Percentiles rank a stretch among this genome's conserved stretches.
Conservation (phyloP, 768 basidiomycete species). For the Amanita phalloides region DNA sequence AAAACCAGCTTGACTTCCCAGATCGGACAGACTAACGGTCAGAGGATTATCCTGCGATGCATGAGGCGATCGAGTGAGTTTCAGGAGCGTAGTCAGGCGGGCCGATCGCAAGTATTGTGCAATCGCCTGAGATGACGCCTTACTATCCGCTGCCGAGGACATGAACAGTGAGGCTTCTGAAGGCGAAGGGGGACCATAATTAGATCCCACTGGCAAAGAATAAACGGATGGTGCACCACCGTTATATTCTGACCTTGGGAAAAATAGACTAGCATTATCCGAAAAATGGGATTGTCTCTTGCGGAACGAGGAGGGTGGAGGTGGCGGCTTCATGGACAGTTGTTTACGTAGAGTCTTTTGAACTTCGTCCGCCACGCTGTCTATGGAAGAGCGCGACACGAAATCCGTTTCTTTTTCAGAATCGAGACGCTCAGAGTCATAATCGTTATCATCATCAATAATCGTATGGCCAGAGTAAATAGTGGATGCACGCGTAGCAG, state of each 20-base stretch:
- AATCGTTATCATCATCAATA: constrained; percentile 43
- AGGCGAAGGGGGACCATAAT: constrained; percentile 36
- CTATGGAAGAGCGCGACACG: constrained; percentile 74
- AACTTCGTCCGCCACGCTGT: constrained; percentile 81
- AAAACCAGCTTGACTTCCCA: constrained; percentile 76
- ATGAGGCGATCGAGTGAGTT: constrained; percentile 71
- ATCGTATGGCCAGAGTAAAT: constrained; percentile 36
- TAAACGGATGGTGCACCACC: constrained; percentile 37
- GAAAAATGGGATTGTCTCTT: constrained; percentile 43
- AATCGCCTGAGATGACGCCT: constrained; percentile 56
- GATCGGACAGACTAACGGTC: constrained; percentile 86
- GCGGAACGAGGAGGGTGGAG: constrained; percentile 30
- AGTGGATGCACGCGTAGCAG: constrained; percentile 34
- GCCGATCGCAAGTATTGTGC: constrained; percentile 84
- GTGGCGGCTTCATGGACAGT: constrained; percentile 26
- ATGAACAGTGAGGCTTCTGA: constrained; percentile 27
- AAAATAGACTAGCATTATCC: constrained; percentile 44
- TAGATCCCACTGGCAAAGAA: constrained; percentile 39
- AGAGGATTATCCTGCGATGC: constrained; percentile 65
- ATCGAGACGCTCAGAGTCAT: constrained; percentile 36
- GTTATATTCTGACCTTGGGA: constrained; percentile 41
- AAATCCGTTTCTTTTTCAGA: constrained; percentile 53
- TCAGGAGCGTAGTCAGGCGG: constrained; percentile 72
- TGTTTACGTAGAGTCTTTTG: constrained; percentile 59
- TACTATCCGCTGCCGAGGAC: constrained; percentile 22